A percentile compares a stretch with the other conserved stretches of the same genome.
These are phyloP conservation scores for Solanum hybrid DNA, from an alignment of 305 asterid genomes.

Conservation along the genomic window DNA sequence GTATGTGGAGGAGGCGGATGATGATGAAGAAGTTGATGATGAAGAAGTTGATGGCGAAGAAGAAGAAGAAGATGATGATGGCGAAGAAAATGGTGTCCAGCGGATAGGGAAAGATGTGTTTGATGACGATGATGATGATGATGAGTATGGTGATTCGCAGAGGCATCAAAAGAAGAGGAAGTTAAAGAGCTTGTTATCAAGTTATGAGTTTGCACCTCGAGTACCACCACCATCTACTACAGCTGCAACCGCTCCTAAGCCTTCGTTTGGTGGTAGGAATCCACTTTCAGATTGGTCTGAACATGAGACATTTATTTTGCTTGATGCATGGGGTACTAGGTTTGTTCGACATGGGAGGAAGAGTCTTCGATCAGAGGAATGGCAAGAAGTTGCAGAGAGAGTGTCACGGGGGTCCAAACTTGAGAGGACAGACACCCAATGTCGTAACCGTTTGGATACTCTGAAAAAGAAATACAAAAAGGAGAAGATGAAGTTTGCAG, in stretches of 20 bases:
- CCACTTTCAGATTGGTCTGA: conserved; percentile 84
- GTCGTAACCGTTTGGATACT: conserved; percentile 74
- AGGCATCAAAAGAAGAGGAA: conserved; percentile 61
- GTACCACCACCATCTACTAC: conserved; percentile 34
- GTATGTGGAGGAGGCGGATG: conserved; percentile 15
- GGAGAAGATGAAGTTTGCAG: conserved; percentile 51
- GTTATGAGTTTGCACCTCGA: conserved; percentile 79
- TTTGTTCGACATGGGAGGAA: conserved; percentile 70
- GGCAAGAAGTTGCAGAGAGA: conserved; percentile 83
- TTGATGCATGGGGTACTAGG: conserved; percentile 73
- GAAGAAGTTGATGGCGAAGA: conserved; percentile 8
- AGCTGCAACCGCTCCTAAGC: conserved; percentile 24
- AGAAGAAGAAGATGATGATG: conserved; percentile 16
- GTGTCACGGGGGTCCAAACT: conserved; percentile 54
- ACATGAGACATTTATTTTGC: conserved; percentile 54
- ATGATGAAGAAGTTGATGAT: neutral
- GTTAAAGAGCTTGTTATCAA: conserved; percentile 55
- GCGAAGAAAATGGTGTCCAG: conserved; percentile 21
- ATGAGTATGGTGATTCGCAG: conserved; percentile 23
- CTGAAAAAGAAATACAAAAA: conserved; percentile 80
- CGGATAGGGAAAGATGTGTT: conserved; percentile 16
- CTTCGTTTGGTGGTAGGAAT: conserved; percentile 56
- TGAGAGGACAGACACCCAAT: conserved; percentile 68
- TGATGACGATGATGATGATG: conserved; percentile 20
- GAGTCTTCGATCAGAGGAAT: conserved; percentile 74